Base-by-base conservation (phyloP, 108 stramenopile species). In the Schizochytrium sp. region DNA sequence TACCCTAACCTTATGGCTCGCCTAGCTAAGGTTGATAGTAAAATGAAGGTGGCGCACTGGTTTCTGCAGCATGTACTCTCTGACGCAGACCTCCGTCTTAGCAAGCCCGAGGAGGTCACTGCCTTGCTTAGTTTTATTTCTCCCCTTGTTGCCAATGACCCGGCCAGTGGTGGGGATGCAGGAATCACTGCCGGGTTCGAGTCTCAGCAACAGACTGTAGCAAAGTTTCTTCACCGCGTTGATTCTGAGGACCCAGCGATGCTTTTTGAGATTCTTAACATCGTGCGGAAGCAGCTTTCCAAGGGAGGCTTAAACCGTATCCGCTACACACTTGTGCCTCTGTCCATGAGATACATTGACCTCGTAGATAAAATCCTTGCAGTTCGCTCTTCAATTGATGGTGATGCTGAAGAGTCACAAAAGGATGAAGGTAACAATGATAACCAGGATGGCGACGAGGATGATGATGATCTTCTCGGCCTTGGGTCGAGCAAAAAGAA, bases 221-320 rank as follows among this genome's bases (percentile, higher is more conserved):
- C 97, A 46, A 96, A 96, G 58, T 89, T 99, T 5, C 92, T 98
- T 46, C 97, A 98, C 91, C 91, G 97, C 50, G 89, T 98, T 88
- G 73, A 95, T 28, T 90, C 94, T 72, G 91, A 93, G 15, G 97
- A 98, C 89, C 97, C 97, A 17, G 97, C 98, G 93, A 89, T 92
- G 10, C 89, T 94, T 44, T 97, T 96, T 90, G 93, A 95, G 91
- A 95, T 97, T 91, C 90, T 97, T 72, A 73, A 88, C 60, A 90
- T 94, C 44, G 96, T 95, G n/a, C 88, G 93, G 92, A 90, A 93
- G 92, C 59, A 94, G 94, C 94, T 93, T 90, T 91, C 87, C 61
- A 87, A 72, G 96, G 98, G 88, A 89, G 96, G 88, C 58, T 88
- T 88, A 87, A 72, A 87, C 56, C 91, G 97, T n/a, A 93, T 96